phyloP scores from a whole-genome alignment of 768 basidiomycete species.

The Fomitopsis serialis region DNA sequence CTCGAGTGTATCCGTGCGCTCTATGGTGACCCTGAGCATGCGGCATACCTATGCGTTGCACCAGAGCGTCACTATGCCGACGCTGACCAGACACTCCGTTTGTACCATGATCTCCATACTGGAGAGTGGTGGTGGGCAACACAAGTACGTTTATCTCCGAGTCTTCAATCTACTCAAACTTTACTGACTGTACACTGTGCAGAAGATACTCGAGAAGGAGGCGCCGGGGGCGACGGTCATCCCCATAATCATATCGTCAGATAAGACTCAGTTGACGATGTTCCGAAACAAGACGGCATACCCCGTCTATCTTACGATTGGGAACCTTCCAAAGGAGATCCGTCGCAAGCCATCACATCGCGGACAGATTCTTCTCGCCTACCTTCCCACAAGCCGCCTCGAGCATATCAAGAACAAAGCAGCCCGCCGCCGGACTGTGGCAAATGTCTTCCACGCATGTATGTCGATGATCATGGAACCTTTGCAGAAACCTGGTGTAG shows the following conservation, averaged over 20 bases:
- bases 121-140: conserved; percentile 49
- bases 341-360: conserved; percentile 18
- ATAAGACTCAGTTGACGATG: conserved; percentile 19
- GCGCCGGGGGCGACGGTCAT: conserved; percentile 15
- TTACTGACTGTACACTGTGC: neutral
- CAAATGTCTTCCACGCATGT: conserved; percentile 21
- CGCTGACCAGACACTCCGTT: conserved; percentile 12
- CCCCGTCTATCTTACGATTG: conserved; percentile 22
- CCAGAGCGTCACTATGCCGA: conserved; percentile 36
- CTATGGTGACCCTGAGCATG: conserved; percentile 29
- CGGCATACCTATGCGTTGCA: conserved; percentile 22
- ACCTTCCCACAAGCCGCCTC: conserved; percentile 17
- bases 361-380: conserved; percentile 21
- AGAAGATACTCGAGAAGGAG: conserved; percentile 13
- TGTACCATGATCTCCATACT: conserved; percentile 41
- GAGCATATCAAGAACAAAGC: conserved; percentile 14
- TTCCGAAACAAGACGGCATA: conserved; percentile 19
- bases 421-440: conserved; percentile 12
- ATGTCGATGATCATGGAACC: conserved; percentile 12
- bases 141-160: conserved; percentile 30
- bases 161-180: neutral
- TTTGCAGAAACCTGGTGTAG: conserved; percentile 2
- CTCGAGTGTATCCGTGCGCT: conserved; percentile 32
- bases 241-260: conserved; percentile 17
- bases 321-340: conserved; percentile 21